Evolutionary conservation across 1,139 yeast genomes (phyloP).

Genomic region (Hanseniaspora uvarum): DNA sequence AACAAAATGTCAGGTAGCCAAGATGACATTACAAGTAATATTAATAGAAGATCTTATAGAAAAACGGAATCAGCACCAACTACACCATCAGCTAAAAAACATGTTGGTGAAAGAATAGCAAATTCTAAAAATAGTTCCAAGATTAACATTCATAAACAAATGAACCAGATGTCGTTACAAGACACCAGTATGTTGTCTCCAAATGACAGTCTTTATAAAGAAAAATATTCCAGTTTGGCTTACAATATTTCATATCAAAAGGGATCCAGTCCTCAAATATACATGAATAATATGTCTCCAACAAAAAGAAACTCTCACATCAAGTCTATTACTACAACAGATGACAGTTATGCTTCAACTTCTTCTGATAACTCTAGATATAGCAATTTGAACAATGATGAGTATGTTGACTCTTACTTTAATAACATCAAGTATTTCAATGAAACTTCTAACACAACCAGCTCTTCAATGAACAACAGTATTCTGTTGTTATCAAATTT

Average conservation of each 20-base stretch:
- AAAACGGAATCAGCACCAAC: constrained; percentile 9
- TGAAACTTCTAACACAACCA: neutral
- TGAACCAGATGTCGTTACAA: neutral
- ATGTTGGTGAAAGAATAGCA: constrained; percentile 11
- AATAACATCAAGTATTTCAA: constrained; percentile 2
- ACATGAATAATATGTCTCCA: constrained; percentile 1
- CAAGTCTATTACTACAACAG: constrained; percentile 6
- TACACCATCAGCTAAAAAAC: constrained; percentile 8
- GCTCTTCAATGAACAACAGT: constrained; percentile 1
- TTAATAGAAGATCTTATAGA: neutral
- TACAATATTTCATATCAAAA: constrained; percentile 12
- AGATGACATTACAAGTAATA: neutral
- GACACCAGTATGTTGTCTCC: neutral
- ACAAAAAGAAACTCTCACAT: neutral
- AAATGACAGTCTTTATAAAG: neutral
- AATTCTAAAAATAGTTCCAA: constrained; percentile 7
- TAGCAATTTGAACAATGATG: constrained; percentile 5
- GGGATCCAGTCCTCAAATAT: constrained; percentile 7
- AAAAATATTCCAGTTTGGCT: constrained; percentile 6
- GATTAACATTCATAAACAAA: neutral
- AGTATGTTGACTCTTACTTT: constrained; percentile 9
- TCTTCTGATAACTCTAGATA: constrained; percentile 15
- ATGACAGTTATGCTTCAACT: neutral
- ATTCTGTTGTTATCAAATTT: constrained; percentile 45
- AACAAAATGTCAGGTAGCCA: neutral